Evolutionary conservation across 805 yeast species (phyloP).

Genomic region (Alloascoidea africana): DNA sequence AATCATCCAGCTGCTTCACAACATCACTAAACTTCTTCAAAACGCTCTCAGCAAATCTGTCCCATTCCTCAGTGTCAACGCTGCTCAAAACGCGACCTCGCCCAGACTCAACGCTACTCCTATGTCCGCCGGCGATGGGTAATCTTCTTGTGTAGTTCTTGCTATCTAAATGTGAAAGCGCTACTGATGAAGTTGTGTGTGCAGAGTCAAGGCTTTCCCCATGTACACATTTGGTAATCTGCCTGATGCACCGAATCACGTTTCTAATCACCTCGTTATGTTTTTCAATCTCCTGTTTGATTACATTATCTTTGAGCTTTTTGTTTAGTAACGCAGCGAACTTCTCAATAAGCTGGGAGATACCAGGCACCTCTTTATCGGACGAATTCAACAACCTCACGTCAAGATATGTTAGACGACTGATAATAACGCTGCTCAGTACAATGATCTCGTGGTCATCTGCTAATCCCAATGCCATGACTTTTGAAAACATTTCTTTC

Average conservation of each 20-base stretch:
- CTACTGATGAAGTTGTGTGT: neutral
- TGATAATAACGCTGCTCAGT: conserved; percentile 30
- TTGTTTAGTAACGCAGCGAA: conserved; percentile 27
- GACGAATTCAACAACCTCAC: conserved; percentile 10
- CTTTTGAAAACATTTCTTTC: conserved; percentile 21
- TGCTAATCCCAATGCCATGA: conserved; percentile 33
- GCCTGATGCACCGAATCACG: conserved; percentile 19
- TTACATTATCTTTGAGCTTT: conserved; percentile 42
- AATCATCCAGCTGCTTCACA: neutral
- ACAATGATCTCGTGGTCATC: conserved; percentile 49
- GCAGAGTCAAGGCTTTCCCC: conserved; percentile 1
- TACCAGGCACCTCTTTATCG: conserved; percentile 7
- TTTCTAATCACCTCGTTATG: conserved; percentile 26
- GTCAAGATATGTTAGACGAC: conserved; percentile 21
- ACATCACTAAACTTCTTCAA: neutral
- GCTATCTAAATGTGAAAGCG: too few species aligned
- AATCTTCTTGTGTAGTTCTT: neutral
- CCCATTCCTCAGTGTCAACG: neutral
- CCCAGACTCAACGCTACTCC: neutral
- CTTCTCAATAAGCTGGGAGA: conserved; percentile 18
- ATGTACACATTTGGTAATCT: conserved; percentile 9
- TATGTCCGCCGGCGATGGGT: neutral
- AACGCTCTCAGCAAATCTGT: neutral
- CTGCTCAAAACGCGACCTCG: neutral
- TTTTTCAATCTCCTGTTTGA: conserved; percentile 51